Evolutionary conservation across 208 protist genomes (phyloP).

Genomic region (Leishmania aethiopica): DNA sequence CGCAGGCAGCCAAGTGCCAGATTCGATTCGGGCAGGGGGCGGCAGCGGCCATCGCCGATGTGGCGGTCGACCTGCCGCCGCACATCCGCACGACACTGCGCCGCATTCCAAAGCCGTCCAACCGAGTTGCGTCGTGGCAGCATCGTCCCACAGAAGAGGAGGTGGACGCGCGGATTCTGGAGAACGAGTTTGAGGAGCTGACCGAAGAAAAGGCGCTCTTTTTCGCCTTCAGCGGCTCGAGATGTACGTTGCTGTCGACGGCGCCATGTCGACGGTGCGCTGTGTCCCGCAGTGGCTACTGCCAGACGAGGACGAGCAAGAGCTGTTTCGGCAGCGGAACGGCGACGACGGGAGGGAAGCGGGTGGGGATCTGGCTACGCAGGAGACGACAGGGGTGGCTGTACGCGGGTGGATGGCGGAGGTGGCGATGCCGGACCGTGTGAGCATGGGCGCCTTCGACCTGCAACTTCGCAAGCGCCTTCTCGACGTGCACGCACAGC

Average conservation of each 20-base stretch:
- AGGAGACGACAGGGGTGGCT: background rate
- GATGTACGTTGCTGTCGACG: conserved; percentile 81
- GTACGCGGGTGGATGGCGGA: conserved; percentile 25
- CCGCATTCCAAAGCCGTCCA: conserved; percentile 51
- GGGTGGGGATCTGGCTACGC: background rate
- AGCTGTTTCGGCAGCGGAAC: conserved; percentile 41
- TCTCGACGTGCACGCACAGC: conserved; percentile 79
- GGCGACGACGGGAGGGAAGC: background rate
- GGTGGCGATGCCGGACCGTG: conserved; percentile 27
- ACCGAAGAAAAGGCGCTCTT: conserved; percentile 82
- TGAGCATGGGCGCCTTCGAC: conserved; percentile 43
- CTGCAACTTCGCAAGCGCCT: conserved; percentile 53
- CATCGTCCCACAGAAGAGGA: conserved; percentile 70
- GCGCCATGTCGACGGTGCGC: conserved; percentile 62
- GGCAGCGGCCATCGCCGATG: conserved; percentile 65
- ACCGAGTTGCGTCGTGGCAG: conserved; percentile 58
- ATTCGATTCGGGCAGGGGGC: conserved; percentile 48
- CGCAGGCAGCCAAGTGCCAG: conserved; percentile 48
- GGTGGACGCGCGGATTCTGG: conserved; percentile 57
- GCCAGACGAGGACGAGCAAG: conserved; percentile 45
- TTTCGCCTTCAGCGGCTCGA: conserved; percentile 67
- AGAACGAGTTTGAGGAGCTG: conserved; percentile 81
- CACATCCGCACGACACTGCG: conserved; percentile 70
- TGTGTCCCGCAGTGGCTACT: conserved; percentile 57
- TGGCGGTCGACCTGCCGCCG: conserved; percentile 67